Evolutionary conservation across 352 stramenopile genomes (phyloP).

Genomic region (Pythium insidiosum): DNA sequence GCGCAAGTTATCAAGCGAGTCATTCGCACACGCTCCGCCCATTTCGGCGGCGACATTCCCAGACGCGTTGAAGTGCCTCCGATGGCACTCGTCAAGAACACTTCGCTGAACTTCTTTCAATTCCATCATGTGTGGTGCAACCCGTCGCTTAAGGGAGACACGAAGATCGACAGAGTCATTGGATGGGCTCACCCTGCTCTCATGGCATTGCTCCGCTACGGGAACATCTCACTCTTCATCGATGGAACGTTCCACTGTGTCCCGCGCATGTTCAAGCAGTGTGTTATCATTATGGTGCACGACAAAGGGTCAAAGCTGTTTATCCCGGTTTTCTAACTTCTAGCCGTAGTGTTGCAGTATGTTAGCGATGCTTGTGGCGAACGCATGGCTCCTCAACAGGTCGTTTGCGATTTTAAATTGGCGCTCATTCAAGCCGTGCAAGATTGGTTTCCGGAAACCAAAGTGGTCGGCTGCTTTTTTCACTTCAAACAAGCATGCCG

Average conservation of each 20-base stretch:
- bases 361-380: not conserved
- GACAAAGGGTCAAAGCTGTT: conserved; percentile 6
- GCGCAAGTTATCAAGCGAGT: conserved; percentile 4
- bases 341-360: conserved; percentile 7
- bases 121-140: conserved; percentile 6
- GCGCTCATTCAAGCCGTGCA: conserved; percentile 7
- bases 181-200: conserved; percentile 11
- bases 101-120: conserved; percentile 1
- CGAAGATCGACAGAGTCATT: conserved; percentile 8
- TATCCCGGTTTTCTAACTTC: conserved; percentile 12
- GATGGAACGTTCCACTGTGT: conserved; percentile 14
- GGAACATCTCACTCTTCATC: conserved; percentile 12
- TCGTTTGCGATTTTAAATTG: conserved; percentile 11
- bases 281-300: conserved; percentile 13
- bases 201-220: conserved; percentile 6
- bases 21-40: not conserved
- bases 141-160: not conserved
- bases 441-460: not conserved
- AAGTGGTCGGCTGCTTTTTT: conserved; percentile 11
- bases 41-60: conserved; percentile 1
- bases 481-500: conserved; percentile 14
- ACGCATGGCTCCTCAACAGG: not conserved
- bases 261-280: conserved; percentile 8
- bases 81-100: not conserved
- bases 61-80: conserved; percentile 1